Percentiles rank a stretch among this genome's conserved stretches.
Conservation (phyloP, 2,329 filamentous ascomycete species). For the Alternaria sp. region DNA sequence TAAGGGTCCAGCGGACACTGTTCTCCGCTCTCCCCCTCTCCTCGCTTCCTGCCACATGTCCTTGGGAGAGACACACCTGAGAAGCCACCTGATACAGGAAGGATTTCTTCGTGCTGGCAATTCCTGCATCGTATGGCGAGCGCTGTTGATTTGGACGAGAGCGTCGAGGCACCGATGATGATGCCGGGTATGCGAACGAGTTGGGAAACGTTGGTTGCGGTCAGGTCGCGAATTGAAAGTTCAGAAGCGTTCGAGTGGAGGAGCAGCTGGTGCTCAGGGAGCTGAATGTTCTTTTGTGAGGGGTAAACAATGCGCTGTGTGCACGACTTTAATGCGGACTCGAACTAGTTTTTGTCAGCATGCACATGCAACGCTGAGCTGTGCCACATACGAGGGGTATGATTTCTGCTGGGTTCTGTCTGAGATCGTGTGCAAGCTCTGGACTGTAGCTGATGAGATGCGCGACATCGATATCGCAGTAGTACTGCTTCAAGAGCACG, state of each 20-base stretch:
- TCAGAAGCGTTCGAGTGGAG: conserved; percentile 91
- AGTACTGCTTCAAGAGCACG: conserved; percentile 91
- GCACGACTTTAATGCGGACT: conserved; percentile 87
- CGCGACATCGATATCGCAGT: conserved; percentile 93
- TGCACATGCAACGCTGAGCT: not conserved
- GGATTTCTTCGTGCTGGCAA: conserved; percentile 75
- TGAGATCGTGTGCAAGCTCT: conserved; percentile 88
- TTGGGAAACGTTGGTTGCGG: conserved; percentile 89
- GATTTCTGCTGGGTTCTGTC: conserved; percentile 88
- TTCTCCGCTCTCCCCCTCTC: conserved; percentile 72
- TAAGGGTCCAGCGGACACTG: conserved; percentile 94
- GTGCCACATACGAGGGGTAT: conserved; percentile 79
- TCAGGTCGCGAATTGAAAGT: conserved; percentile 92
- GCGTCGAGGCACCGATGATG: conserved; percentile 94
- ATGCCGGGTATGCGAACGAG: conserved; percentile 98
- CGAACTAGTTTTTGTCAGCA: conserved; percentile 71
- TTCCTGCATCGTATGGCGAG: conserved; percentile 88
- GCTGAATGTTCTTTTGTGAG: conserved; percentile 68
- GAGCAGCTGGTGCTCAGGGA: conserved; percentile 93
- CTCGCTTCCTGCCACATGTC: conserved; percentile 72
- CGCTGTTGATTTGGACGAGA: conserved; percentile 92
- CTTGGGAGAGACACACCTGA: conserved; percentile 85
- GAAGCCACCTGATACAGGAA: conserved; percentile 85
- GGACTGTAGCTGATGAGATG: conserved; percentile 97
- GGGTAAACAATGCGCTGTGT: conserved; percentile 94